Evolutionary conservation across 1,284 basidiomycete genomes (phyloP), one percentile per base, ranked within the genome.

Genomic region (Rhizopogon hawkerae): DNA sequence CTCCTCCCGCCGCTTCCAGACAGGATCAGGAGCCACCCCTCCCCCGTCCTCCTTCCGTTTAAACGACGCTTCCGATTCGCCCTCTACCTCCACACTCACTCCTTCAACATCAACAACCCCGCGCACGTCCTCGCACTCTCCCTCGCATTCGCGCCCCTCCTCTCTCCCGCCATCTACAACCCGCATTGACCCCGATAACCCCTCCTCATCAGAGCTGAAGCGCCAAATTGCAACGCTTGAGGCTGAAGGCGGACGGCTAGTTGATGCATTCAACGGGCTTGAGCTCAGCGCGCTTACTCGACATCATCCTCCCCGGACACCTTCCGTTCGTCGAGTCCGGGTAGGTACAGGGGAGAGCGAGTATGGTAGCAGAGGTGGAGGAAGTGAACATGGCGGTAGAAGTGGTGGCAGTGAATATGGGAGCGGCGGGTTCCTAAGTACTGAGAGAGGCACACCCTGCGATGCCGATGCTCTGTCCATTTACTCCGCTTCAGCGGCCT

Each of bases 181-280:
- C 50, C 59, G 70, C 38, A 67, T 67, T 50, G 72, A 76, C 47
- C 78, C 81, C 47, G 77, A 80, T 3, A 70, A 70, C 42, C 64
- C 78, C 47, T 74, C 76, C 54, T 75, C 81, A 8, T 73, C 78
- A 46, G 70, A 75, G 52, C 75, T 83, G 45, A 79, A 89, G 50
- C 76, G 75, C 38, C 83, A 86, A 57, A 83, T 89, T 47, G 69
- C 75, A 52, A 65, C 71, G 4, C 75, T 86, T 38, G 85, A 87
- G 61, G 77, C 78, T 29, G 85, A 88, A 60, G 78, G 77, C 11
- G 73, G 73, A 53, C 71, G 82, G 46, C 62, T 88, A 37, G 74
- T 86, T 61, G 84, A 87, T 59, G 83, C 84, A 3, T 87, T 88
- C 61, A 83, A 80, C 57, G 85, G 83, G 11, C 68, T 88, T 36